Evolutionary conservation across 345 rosid genomes (phyloP), one percentile per base, ranked within the genome.

Genomic region (Zanthoxylum bungeanum): DNA sequence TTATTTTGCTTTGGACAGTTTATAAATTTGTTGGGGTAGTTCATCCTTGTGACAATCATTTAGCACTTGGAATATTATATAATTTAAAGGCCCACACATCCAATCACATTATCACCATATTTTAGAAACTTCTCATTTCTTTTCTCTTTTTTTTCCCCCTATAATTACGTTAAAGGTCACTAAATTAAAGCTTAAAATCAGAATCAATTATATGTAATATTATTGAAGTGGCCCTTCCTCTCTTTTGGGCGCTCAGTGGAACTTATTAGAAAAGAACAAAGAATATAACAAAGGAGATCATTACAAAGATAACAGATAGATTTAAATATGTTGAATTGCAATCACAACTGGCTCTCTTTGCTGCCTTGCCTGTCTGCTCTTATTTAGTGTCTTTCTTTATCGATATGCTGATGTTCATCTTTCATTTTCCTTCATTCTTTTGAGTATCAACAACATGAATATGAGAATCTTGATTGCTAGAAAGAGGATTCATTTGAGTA

Each of bases 1-100:
- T 49, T 37, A 4, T 69, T 37, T 46, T 47, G 37, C 31, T 68
- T 52, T 63, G 37, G 55, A 50, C 46, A 60, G 21, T 47, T 63
- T 52, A 22, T 51, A 22, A 63, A 33, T 66, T 42, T 50, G 47
- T 58, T 63, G 40, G 44, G 77, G 60, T 69, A 33, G 69, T 70
- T 59, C 74, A 74, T 77, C 78, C 44, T 67, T 71, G 72, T 66
- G 64, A 66, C 67, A 61, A 78, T 81, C 68, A 75, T 72, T 68
- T 73, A 66, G 73, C n/a, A 64, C 60, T 60, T 70, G 73, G 73
- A 78, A 72, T 69, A 69, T 47, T 51, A 55, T 68, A 65, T 44
- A 64, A 53, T 42, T 24, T n/a, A 55, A n/a, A 75, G 85, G 77
- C 76, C 85, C 85, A 75, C 82, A 47, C 25, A 65, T 73, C 76